phyloP scores from a whole-genome alignment of 768 basidiomycete genomes.

The Tephrocybe sp. region DNA sequence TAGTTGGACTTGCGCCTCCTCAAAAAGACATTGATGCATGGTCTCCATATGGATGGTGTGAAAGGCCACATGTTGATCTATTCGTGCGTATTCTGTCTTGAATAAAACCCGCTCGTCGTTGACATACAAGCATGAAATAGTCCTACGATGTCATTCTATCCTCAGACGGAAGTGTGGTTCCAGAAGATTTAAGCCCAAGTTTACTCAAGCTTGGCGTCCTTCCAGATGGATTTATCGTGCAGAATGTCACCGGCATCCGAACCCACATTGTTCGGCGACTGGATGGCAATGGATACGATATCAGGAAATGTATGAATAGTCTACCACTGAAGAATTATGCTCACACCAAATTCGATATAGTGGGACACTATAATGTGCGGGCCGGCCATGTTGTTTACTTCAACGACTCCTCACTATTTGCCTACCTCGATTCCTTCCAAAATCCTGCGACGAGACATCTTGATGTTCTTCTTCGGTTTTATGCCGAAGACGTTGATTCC shows the following conservation, averaged over 20 bases:
- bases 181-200: constrained; percentile 72
- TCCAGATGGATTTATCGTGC: constrained; percentile 68
- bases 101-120: constrained; percentile 1
- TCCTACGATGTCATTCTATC: constrained; percentile 83
- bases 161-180: constrained; percentile 44
- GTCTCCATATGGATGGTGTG: constrained; percentile 75
- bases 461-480: constrained; percentile 59
- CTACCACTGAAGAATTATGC: not conserved
- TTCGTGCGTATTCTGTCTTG: constrained; percentile 50
- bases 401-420: constrained; percentile 57
- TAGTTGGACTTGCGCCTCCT: constrained; percentile 55
- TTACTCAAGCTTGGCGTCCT: constrained; percentile 60
- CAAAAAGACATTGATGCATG: constrained; percentile 54
- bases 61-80: constrained; percentile 59
- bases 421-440: constrained; percentile 24
- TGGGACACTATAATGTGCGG: constrained; percentile 78
- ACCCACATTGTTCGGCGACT: constrained; percentile 74
- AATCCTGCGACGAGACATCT: constrained; percentile 26
- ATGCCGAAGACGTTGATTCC: constrained; percentile 49
- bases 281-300: constrained; percentile 84
- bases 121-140: constrained; percentile 33
- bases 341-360: constrained; percentile 39
- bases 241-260: constrained; percentile 77
- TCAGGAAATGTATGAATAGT: constrained; percentile 65
- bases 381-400: constrained; percentile 82